Conservation (phyloP, 345 rosid genomes). For the Citrus maxima region DNA sequence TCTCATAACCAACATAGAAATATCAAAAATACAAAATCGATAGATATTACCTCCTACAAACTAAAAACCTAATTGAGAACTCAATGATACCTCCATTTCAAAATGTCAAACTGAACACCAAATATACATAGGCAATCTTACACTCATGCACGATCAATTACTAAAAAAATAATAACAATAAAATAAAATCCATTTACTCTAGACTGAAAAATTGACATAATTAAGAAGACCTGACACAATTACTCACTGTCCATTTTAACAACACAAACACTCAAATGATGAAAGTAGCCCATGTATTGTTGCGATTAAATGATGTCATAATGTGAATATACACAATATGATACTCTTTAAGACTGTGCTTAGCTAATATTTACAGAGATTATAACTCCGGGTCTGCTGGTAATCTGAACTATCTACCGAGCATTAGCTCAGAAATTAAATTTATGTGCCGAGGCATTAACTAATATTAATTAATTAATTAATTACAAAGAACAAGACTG, state of each 20-base stretch:
- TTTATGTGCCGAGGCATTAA: no score
- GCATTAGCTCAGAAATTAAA: no score
- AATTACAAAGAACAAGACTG: neutral
- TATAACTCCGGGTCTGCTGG: no score
- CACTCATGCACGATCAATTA: neutral
- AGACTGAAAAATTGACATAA: neutral
- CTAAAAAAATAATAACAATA: no score
- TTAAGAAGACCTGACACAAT: neutral
- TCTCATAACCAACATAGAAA: neutral
- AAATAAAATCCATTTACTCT: neutral
- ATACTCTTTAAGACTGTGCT: no score
- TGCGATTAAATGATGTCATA: neutral
- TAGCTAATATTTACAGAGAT: no score
- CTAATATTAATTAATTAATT: neutral
- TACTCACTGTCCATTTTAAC: neutral
- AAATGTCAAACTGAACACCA: no score
- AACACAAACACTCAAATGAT: neutral
- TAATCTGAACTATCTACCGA: no score
- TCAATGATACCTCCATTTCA: neutral
- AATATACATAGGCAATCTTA: neutral
- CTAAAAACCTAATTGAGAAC: neutral
- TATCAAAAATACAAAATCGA: neutral
- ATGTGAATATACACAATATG: no score
- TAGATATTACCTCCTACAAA: neutral
- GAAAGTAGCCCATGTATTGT: neutral